A percentile compares a stretch with the other conserved stretches of the same genome.
Evolutionary conservation across 1,284 basidiomycete species (phyloP).

Genomic region (Marasmius sp.): DNA sequence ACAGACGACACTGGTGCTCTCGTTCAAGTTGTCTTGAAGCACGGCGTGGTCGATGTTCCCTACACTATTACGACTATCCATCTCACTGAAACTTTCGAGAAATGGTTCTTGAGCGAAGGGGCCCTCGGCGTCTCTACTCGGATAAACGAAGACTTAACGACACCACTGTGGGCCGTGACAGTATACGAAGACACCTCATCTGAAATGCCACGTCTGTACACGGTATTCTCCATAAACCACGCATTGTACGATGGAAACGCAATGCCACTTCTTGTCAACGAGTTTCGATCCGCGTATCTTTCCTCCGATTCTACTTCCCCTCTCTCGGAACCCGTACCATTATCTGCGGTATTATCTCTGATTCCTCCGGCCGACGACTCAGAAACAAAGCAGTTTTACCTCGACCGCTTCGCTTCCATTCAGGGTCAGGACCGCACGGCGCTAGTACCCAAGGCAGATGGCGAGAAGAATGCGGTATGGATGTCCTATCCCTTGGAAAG

Average conservation of each 20-base stretch:
- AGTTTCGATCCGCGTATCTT: slow-evolving; percentile 35
- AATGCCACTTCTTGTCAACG: slow-evolving; percentile 38
- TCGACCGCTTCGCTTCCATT: slow-evolving; percentile 31
- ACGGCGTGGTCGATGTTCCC: slow-evolving; percentile 21
- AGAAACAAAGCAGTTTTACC: slow-evolving; percentile 39
- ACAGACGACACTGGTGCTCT: slow-evolving; percentile 34
- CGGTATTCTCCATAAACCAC: slow-evolving; percentile 47
- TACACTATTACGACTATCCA: slow-evolving; percentile 24
- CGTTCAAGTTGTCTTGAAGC: slow-evolving; percentile 40
- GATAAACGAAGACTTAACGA: slow-evolving; percentile 36
- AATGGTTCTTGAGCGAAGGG: slow-evolving; percentile 30
- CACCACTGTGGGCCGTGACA: slow-evolving; percentile 36
- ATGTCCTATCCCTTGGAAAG: slow-evolving; percentile 20
- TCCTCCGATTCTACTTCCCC: slow-evolving; percentile 7
- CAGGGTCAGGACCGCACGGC: slow-evolving; percentile 29
- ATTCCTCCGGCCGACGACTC: slow-evolving; percentile 29
- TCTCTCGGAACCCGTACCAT: slow-evolving; percentile 19
- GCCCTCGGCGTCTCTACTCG: slow-evolving; percentile 31
- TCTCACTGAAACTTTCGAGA: slow-evolving; percentile 23
- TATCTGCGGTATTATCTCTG: slow-evolving; percentile 31
- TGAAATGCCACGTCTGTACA: slow-evolving; percentile 12
- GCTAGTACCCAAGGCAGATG: slow-evolving; percentile 11
- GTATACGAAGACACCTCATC: slow-evolving; percentile 22
- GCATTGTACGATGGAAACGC: slow-evolving; percentile 48
- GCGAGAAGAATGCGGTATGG: slow-evolving; percentile 17